Conservation (phyloP, 345 rosid species). For the Populus simonii region DNA sequence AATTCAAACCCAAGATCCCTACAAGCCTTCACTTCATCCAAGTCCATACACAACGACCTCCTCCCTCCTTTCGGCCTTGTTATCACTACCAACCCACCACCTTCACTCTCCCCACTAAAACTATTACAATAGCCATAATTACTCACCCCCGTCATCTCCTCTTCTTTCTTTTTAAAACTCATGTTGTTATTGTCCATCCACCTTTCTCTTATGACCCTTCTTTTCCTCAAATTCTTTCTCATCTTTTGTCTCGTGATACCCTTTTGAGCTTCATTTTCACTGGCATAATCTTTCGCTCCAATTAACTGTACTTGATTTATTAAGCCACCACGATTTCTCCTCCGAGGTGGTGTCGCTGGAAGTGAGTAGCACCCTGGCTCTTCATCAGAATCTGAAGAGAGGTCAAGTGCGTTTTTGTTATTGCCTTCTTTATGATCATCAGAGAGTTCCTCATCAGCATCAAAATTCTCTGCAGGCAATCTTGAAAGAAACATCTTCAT, state of each 20-base stretch:
- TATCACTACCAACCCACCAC: conserved; percentile 63
- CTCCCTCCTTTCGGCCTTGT: conserved; percentile 80
- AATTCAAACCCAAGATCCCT: conserved; percentile 83
- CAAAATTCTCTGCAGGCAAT: conserved; percentile 62
- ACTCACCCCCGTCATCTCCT: background rate
- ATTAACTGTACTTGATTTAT: background rate
- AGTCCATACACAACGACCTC: conserved; percentile 78
- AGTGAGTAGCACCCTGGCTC: conserved; percentile 56
- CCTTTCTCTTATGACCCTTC: conserved; percentile 20
- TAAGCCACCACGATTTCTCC: conserved; percentile 27
- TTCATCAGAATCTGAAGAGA: conserved; percentile 59
- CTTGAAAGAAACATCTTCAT: conserved; percentile 41
- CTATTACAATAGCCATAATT: conserved; percentile 27
- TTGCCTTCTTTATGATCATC: conserved; percentile 35
- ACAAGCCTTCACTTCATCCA: conserved; percentile 69
- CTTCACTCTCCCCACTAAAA: conserved; percentile 59
- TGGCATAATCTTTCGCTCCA: conserved; percentile 56
- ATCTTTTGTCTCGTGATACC: conserved; percentile 11
- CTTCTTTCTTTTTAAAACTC: conserved; percentile 17
- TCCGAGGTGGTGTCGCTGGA: conserved; percentile 48
- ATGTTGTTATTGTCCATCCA: conserved; percentile 12
- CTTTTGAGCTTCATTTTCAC: conserved; percentile 66
- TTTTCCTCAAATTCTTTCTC: conserved; percentile 36
- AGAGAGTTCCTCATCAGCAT: conserved; percentile 75
- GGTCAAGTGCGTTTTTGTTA: conserved; percentile 15